A percentile compares a stretch with the other conserved stretches of the same genome.
phyloP scores from a whole-genome alignment of 441 rosid genomes.

The Corymbia calophylla region DNA sequence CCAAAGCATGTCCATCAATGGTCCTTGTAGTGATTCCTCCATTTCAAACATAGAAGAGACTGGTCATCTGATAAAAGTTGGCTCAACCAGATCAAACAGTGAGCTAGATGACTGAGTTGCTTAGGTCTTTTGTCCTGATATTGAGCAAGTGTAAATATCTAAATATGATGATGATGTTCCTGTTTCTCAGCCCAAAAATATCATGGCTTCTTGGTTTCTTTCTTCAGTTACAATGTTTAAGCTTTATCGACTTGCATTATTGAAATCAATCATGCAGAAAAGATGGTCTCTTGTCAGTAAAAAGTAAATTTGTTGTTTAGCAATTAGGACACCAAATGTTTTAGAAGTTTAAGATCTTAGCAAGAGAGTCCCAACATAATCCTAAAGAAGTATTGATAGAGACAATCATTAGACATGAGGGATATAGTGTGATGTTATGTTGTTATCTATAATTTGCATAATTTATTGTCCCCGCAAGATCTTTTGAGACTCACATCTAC shows the following conservation, averaged over 20 bases:
- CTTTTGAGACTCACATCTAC: not conserved
- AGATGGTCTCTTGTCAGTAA: not conserved
- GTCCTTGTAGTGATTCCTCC: slow-evolving; percentile 27
- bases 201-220: not conserved
- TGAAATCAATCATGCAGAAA: not conserved
- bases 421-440: not conserved
- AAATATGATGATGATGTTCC: not conserved
- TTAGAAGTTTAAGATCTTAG: not conserved
- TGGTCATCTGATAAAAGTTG: slow-evolving; percentile 17
- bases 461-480: not conserved
- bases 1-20: slow-evolving; percentile 38
- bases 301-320: not conserved
- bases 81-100: not conserved
- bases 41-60: slow-evolving; percentile 30
- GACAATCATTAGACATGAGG: not conserved
- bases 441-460: not conserved
- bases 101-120: not conserved
- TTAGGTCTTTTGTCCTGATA: not conserved
- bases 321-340: not conserved
- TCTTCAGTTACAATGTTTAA: not conserved
- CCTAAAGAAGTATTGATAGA: not conserved
- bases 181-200: not conserved
- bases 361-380: not conserved
- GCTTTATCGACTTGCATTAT: not conserved
- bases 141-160: not conserved